Percentiles rank a stretch among this genome's conserved stretches.
Conservation (phyloP, 2,329 filamentous ascomycete genomes). For the Colletotrichum sp. region DNA sequence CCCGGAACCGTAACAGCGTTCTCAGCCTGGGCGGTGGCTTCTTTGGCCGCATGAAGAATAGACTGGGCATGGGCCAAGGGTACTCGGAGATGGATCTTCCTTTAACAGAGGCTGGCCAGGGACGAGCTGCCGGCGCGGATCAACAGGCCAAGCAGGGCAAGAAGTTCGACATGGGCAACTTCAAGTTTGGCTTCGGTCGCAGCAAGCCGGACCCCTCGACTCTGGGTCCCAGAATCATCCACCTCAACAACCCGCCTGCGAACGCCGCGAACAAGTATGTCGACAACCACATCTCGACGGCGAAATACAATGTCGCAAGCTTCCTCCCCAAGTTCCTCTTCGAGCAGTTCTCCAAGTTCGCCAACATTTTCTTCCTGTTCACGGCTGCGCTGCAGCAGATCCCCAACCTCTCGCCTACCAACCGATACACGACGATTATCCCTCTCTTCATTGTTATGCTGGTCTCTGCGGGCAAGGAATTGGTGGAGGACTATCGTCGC, state of each 20-base stretch:
- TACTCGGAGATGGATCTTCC: conserved; percentile 99
- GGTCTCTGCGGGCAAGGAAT: conserved; percentile 95
- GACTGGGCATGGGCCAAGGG: conserved; percentile 83
- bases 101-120: conserved; percentile 75
- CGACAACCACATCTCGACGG: conserved; percentile 96
- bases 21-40: conserved; percentile 86
- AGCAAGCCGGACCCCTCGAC: conserved; percentile 88
- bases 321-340: conserved; percentile 97
- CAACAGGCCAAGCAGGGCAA: conserved; percentile 50
- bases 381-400: conserved; percentile 95
- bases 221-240: conserved; percentile 88
- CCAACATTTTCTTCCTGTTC: conserved; percentile 99
- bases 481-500: conserved; percentile 91
- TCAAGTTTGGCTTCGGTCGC: conserved; percentile 92
- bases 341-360: conserved; percentile 99
- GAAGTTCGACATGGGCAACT: conserved; percentile 73
- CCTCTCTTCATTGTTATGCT: conserved; percentile 88
- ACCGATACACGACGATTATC: conserved; percentile 93
- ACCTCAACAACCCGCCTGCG: conserved; percentile 94
- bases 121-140: conserved; percentile 44
- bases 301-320: conserved; percentile 93
- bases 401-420: conserved; percentile 91
- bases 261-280: conserved; percentile 90
- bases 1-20: conserved; percentile 86
- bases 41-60: conserved; percentile 86